These are phyloP conservation scores for Cryphonectria nitschkei DNA, from an alignment of 2,329 filamentous ascomycete species.

Conservation along the genomic window DNA sequence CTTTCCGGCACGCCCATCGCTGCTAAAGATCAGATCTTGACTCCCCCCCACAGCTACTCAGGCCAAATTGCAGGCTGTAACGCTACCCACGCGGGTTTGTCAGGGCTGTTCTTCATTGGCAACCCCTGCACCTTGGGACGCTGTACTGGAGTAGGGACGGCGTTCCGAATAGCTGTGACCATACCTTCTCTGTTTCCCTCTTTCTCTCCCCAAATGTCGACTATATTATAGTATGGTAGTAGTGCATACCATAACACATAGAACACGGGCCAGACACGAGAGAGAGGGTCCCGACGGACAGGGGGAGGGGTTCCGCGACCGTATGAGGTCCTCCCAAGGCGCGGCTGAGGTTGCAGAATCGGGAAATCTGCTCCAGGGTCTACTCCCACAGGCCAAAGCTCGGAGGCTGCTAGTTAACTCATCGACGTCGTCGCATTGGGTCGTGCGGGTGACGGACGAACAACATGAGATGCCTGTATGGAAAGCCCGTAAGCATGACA, in stretches of 20 bases:
- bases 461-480: background rate
- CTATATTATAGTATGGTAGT: background rate
- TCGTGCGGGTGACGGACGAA: background rate
- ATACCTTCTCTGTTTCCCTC: background rate
- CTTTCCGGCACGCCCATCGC: background rate
- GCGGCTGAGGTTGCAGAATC: background rate
- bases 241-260: background rate
- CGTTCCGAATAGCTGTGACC: background rate
- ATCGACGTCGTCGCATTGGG: background rate
- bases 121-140: background rate
- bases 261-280: background rate
- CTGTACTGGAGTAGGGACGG: background rate
- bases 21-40: background rate
- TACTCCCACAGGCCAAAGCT: background rate
- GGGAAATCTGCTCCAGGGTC: background rate
- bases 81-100: background rate
- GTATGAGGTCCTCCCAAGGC: background rate
- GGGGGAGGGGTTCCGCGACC: background rate
- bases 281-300: background rate
- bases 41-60: background rate
- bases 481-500: background rate
- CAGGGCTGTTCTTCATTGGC: background rate
- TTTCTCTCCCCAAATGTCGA: background rate
- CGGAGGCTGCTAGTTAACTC: background rate
- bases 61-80: slow-evolving; percentile 13